Evolutionary conservation across 2,329 filamentous ascomycete genomes (phyloP), one percentile per base, ranked within the genome.

Genomic region (Fusarium sp.): DNA sequence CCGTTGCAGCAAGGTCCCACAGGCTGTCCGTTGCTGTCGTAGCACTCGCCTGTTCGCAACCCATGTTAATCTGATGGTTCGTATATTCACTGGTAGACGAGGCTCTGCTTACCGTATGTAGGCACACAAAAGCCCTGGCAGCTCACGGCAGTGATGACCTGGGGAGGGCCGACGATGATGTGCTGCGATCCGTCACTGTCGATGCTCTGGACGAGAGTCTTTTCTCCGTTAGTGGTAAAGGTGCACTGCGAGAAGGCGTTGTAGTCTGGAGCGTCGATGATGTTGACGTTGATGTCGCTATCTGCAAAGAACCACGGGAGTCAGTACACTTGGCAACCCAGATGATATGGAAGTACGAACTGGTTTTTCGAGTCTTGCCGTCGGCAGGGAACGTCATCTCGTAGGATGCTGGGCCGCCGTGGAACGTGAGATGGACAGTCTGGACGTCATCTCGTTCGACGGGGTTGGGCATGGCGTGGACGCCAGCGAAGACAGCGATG

Each of bases 231-330:
- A 0, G 84, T 86, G 66, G 73, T 54, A 79, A 88, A 88, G n/a
- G 78, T 82, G 80, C 87, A 88, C 62, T 83, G 76, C 18, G 61
- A 59, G 68, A 80, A 77, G 66, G 85, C 85, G 73, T 84, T 81
- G 80, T 85, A 88, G 80, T 85, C 83, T 41, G 82, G 81, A 1
- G 83, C 82, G 66, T 85, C 82, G 67, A 88, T 84, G 71, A 82
- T 81, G 73, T 79, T 81, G 61, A 87, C 74, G 10, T 80, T 74
- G 20, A 87, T 75, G 54, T 78, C 75, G 60, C 82, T 85, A 71
- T 86, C 85, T 87, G 56, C 32, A 11, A 3, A 8, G 35, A 25
- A 34, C 7, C 14, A 32, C 14, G 14, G 6, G 8, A 37, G 23
- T 41, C 9, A 50, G 23, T 52, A 52, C 18, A 23, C 23, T 32